Evolutionary conservation across 345 rosid genomes (phyloP).

Genomic region (Bruguiera gymnorhiza): DNA sequence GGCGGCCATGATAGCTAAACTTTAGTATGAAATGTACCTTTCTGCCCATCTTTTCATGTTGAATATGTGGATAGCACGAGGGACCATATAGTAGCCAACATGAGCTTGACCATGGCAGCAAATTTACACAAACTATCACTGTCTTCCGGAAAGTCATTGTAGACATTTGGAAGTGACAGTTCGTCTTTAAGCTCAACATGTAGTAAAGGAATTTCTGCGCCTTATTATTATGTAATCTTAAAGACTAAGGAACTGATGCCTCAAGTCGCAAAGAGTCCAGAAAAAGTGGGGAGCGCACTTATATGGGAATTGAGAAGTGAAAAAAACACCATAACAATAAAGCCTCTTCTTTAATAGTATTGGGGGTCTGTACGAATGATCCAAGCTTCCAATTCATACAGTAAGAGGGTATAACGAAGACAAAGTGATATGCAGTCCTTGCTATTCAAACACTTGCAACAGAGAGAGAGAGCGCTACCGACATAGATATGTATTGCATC

Average conservation of each 20-base stretch:
- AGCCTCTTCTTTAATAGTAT: neutral
- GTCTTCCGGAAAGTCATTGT: conserved; percentile 12
- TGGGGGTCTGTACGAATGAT: conserved; percentile 12
- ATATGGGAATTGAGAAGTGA: conserved; percentile 3
- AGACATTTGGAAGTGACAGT: conserved; percentile 13
- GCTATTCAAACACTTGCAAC: neutral
- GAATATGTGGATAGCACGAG: conserved; percentile 19
- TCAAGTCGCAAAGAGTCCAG: too few species aligned
- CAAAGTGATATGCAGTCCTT: neutral
- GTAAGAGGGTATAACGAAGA: neutral
- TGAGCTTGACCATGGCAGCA: conserved; percentile 14
- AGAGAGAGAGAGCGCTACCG: too few species aligned
- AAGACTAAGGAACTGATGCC: neutral
- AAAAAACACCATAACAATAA: neutral
- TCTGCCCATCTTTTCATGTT: conserved; percentile 21
- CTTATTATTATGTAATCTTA: neutral
- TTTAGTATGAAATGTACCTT: conserved; percentile 7
- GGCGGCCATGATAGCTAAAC: neutral
- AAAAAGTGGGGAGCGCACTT: too few species aligned
- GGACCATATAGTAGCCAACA: conserved; percentile 16
- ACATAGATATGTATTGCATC: too few species aligned
- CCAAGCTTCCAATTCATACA: conserved; percentile 24
- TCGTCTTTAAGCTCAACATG: conserved; percentile 4
- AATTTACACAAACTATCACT: conserved; percentile 10
- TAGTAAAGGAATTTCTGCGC: neutral